Evolutionary conservation across 331 rosid species (phyloP).

Genomic region (Pyrus hybrid): DNA sequence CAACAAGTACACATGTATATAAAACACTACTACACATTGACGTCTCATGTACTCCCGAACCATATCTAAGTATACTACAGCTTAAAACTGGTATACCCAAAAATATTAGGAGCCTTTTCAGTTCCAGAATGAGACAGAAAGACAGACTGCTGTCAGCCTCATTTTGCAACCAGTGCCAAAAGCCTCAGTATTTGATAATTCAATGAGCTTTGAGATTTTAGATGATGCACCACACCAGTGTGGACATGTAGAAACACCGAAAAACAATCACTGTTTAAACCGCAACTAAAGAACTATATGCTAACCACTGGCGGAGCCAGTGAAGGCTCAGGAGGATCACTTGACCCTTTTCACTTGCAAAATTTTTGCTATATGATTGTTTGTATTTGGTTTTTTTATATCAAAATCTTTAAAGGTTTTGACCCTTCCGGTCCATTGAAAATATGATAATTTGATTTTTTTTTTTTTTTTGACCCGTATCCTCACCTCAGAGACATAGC

Average conservation of each 20-base stretch:
- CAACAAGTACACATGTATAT: neutral
- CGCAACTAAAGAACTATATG: neutral
- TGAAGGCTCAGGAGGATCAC: no score
- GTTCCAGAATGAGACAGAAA: neutral
- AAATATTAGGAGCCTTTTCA: neutral
- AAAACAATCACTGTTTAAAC: neutral
- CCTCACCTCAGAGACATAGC: no score
- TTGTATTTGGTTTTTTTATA: no score
- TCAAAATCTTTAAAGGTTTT: no score
- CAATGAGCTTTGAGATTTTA: neutral
- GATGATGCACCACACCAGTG: neutral
- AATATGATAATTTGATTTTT: no score
- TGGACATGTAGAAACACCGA: neutral
- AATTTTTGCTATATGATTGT: no score
- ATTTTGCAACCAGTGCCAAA: neutral
- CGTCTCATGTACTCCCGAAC: neutral
- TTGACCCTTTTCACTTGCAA: no score
- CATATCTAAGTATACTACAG: neutral
- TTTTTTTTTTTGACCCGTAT: no score
- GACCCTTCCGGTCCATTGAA: no score
- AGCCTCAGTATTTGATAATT: neutral
- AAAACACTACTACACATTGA: neutral
- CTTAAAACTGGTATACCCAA: neutral
- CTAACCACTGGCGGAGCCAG: neutral
- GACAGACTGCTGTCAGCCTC: neutral